These are phyloP conservation scores for Allantophomopsis lycopodina DNA, from an alignment of 2,329 filamentous ascomycete genomes.

Conservation along the genomic window DNA sequence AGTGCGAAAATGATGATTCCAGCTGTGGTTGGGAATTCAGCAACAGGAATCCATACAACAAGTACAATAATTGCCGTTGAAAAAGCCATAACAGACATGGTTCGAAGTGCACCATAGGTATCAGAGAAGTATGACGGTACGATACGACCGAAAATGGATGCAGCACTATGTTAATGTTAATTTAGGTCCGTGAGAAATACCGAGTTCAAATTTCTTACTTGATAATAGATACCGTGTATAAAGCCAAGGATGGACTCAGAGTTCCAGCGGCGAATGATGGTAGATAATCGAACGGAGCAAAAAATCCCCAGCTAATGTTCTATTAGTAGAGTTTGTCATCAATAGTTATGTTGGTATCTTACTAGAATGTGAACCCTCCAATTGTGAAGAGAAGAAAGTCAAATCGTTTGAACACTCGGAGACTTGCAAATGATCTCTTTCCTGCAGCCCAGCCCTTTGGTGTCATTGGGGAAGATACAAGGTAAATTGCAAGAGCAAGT, in stretches of 20 bases:
- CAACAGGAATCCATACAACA: too few relatives aligned
- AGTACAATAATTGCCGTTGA: too few relatives aligned
- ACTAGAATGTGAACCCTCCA: too few relatives aligned
- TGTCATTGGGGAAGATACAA: too few relatives aligned
- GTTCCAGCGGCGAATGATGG: background rate
- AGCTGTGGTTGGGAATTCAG: too few relatives aligned
- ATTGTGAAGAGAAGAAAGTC: conserved; percentile 49
- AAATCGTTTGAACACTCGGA: conserved; percentile 36
- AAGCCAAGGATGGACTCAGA: background rate
- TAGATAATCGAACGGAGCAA: background rate
- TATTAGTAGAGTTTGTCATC: background rate
- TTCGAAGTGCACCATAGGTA: too few relatives aligned
- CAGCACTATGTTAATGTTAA: conserved; percentile 3
- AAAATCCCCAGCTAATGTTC: background rate
- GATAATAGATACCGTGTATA: background rate
- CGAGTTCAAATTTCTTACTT: background rate
- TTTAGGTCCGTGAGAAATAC: conserved; percentile 2
- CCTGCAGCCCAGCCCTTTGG: too few relatives aligned
- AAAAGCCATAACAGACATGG: too few relatives aligned
- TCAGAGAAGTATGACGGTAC: conserved; percentile 5
- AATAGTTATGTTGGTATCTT: too few relatives aligned
- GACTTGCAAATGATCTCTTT: too few relatives aligned
- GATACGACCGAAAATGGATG: conserved; percentile 14
- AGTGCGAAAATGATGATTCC: conserved; percentile 47
- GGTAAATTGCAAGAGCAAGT: too few relatives aligned